Evolutionary conservation across 139 green algal species (phyloP), one percentile per base, ranked within the genome.

Genomic region (Chlorella sorokiniana): DNA sequence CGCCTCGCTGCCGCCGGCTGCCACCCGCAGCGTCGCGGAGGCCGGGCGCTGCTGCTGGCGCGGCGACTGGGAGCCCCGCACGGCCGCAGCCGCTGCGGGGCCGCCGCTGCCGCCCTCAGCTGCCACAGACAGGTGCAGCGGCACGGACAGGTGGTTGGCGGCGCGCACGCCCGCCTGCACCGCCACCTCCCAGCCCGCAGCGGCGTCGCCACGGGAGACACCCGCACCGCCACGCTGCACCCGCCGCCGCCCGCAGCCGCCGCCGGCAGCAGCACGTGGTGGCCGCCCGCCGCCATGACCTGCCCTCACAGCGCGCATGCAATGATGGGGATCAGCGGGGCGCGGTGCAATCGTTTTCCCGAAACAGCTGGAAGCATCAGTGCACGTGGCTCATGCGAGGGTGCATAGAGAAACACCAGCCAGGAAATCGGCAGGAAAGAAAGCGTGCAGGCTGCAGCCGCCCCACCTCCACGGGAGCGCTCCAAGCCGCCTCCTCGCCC

Each of bases 401-500:
- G 59, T 1, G 7, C 6, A 18, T 45, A 14, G 35, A n/a, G n/a
- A n/a, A 33, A 11, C 35, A 45, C 29, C 42, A 42, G 25, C 63
- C 29, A 29, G 11, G 48, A 16, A 3, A 70, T 25, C 9, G 31
- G 22, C 63, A 22, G 4, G 31, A 20, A 51, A 59, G 61, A 1
- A 29, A 11, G n/a, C 37, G 1, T 41, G 27, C 40, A 11, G 1
- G 8, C 56, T 35, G 64, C 25, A 33, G 5, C 18, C 5, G 25
- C 18, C 80, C 56, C 62, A 85, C 81, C 35, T 85, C 81, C 16
- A 81, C 29, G 1, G 81, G 71, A 2, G 42, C 14, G 51, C 81
- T 85, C 81, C 81, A 85, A 3, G 77, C 77, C 0, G 80, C 61
- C 42, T 45, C 44, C 22, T 69, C 59, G 23, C 9, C 33, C 5